Percentiles rank a stretch among this genome's conserved stretches.
phyloP scores from a whole-genome alignment of 148 eudicot species.

The Vaccinium darrowii region DNA sequence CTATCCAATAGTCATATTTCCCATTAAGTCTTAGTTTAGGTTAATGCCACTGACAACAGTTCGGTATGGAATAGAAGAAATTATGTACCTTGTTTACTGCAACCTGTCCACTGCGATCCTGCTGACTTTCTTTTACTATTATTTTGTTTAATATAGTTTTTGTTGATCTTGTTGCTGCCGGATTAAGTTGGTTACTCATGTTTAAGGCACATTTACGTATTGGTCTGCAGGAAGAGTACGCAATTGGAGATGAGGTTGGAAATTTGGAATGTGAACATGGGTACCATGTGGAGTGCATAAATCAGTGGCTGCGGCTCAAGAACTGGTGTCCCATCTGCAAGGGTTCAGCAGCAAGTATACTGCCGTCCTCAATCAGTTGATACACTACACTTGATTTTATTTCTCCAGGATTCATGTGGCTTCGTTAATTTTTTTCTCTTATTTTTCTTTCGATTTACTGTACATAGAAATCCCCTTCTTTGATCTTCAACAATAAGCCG shows the following conservation, averaged over 20 bases:
- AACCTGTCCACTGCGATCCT: not conserved
- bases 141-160: not conserved
- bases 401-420: not conserved
- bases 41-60: too few relatives aligned
- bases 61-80: not conserved
- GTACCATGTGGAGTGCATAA: conserved; percentile 61
- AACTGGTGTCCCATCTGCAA: conserved; percentile 99
- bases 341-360: conserved; percentile 48
- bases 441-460: not conserved
- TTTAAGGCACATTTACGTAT: not conserved
- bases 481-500: conserved; percentile 7
- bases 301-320: conserved; percentile 79
- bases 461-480: not conserved
- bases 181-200: not conserved
- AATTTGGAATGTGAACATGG: conserved; percentile 64
- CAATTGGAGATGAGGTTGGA: conserved; percentile 63
- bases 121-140: not conserved
- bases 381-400: not conserved
- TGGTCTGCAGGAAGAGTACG: conserved; percentile 76
- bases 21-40: not conserved
- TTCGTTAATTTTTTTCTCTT: not conserved
- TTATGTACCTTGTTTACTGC: not conserved
- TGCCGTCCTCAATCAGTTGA: conserved; percentile 20
- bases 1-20: not conserved
- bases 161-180: not conserved